Evolutionary conservation across 2,329 filamentous ascomycete species (phyloP), one percentile per base, ranked within the genome.

Genomic region (Ceratocystis cubensis): DNA sequence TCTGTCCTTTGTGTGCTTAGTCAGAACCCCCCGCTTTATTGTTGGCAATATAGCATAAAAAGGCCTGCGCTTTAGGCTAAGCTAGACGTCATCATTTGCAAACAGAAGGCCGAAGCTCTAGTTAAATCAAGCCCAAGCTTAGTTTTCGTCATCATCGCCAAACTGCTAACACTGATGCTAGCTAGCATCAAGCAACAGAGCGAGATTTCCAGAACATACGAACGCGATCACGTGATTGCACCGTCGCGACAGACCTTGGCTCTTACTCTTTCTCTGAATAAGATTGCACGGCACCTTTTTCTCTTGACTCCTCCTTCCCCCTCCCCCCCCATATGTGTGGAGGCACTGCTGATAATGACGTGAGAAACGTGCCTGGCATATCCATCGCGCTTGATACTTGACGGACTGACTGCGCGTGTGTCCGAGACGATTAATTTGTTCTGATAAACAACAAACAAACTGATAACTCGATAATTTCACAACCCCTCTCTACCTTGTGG

Each of bases 31-130:
- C 56, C 28, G 56, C 56, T 37, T 59, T 37, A n/a, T 1, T 0
- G 17, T 5, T 33, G 15, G 1, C 1, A 20, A 4, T 3, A 1
- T 25, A n/a, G 20, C 28, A 37, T 2, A n/a, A 10, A 8, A 28
- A 28, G 56, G 20, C 28, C 7, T n/a, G 48, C 30, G 7, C 1
- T 15, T 25, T 15, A 59, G 28, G 3, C 28, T 3, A 7, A n/a
- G 28, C 25, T n/a, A 59, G 56, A 59, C 56, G 56, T 59, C 56
- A 59, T 59, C 28, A 30, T 37, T 33, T 41, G 37, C 53, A 59
- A n/a, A n/a, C 1, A 25, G 17, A 37, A 53, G 48, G 28, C 56
- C 28, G 56, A 37, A 59, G 56, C 28, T 59, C 56, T 59, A 5
- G 22, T 25, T 25, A 2, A 28, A 59, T 22, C 22, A n/a, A 25